phyloP scores from a whole-genome alignment of 2,329 filamentous ascomycete species.

The Penicillium digitatum region DNA sequence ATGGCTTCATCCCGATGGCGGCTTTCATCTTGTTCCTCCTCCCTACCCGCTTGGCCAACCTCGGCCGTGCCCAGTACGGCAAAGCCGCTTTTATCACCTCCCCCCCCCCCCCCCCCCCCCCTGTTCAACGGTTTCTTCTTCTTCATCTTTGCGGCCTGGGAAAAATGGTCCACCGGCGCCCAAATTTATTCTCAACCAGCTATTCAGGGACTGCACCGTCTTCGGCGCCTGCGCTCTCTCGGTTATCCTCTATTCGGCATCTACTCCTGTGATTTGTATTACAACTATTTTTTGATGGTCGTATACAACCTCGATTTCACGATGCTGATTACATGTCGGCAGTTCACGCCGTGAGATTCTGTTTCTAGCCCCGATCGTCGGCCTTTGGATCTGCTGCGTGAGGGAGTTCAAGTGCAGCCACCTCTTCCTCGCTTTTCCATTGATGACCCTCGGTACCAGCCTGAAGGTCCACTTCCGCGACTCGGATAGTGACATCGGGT shows the following conservation, averaged over 20 bases:
- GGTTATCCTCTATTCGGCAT: conserved; percentile 47
- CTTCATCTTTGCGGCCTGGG: conserved; percentile 53
- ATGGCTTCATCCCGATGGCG: conserved; percentile 54
- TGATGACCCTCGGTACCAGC: conserved; percentile 50
- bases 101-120: conserved; percentile 50
- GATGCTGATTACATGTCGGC: conserved; percentile 46
- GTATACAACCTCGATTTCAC: conserved; percentile 47
- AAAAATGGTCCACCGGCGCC: conserved; percentile 50
- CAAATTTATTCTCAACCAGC: conserved; percentile 54
- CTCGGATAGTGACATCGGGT: conserved; percentile 46
- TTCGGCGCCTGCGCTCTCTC: conserved; percentile 51
- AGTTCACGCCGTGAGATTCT: conserved; percentile 53
- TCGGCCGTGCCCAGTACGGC: conserved; percentile 21
- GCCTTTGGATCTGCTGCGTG: conserved; percentile 47
- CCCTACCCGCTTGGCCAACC: conserved; percentile 54
- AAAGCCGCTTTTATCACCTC: conserved; percentile 47
- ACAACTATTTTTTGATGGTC: conserved; percentile 52
- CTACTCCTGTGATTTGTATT: conserved; percentile 55
- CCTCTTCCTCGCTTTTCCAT: conserved; percentile 50
- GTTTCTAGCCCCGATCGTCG: conserved; percentile 51
- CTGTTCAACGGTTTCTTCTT: conserved; percentile 54
- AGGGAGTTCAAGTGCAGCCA: conserved; percentile 53
- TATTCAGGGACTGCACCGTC: conserved; percentile 50
- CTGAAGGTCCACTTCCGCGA: conserved; percentile 56
- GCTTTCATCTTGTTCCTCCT: conserved; percentile 61